Percentiles rank a stretch among this genome's conserved stretches.
Evolutionary conservation across 352 stramenopile species (phyloP).

Genomic region (Pythium periplocum): DNA sequence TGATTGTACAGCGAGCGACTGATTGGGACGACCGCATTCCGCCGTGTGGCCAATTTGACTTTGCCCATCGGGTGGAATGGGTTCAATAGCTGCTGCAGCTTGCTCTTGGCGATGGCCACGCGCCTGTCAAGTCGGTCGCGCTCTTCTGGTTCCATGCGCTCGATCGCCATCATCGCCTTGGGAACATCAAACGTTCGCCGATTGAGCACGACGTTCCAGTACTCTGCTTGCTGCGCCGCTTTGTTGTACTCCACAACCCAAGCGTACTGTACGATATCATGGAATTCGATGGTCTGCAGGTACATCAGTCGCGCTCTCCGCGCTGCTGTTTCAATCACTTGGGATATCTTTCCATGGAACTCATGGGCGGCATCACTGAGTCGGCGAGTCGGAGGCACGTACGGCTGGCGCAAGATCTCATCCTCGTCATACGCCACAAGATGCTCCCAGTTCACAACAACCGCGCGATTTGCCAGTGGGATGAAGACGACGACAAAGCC

Average conservation of each 20-base stretch:
- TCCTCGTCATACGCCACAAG: constrained; percentile 42
- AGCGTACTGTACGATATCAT: constrained; percentile 56
- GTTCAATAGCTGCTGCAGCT: constrained; percentile 46
- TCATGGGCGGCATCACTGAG: constrained; percentile 30
- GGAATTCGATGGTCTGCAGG: constrained; percentile 61
- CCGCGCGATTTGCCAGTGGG: constrained; percentile 38
- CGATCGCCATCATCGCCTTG: constrained; percentile 48
- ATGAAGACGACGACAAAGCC: constrained; percentile 62
- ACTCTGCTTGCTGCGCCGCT: constrained; percentile 40
- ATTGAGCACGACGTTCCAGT: constrained; percentile 77
- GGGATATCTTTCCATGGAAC: constrained; percentile 32
- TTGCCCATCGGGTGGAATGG: constrained; percentile 51
- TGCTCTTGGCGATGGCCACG: constrained; percentile 46
- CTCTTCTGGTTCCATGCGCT: constrained; percentile 50
- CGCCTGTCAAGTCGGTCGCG: constrained; percentile 45
- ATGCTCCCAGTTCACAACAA: constrained; percentile 53
- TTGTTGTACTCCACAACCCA: constrained; percentile 71
- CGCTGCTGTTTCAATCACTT: constrained; percentile 22
- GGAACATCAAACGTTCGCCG: constrained; percentile 39
- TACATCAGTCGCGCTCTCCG: constrained; percentile 50
- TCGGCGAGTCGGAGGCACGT: constrained; percentile 24
- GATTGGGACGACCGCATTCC: constrained; percentile 34
- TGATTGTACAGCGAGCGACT: constrained; percentile 1
- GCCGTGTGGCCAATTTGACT: constrained; percentile 26
- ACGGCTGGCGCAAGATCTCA: constrained; percentile 31